Conservation (phyloP, 108 stramenopile species). For the Fistulifera solaris region DNA sequence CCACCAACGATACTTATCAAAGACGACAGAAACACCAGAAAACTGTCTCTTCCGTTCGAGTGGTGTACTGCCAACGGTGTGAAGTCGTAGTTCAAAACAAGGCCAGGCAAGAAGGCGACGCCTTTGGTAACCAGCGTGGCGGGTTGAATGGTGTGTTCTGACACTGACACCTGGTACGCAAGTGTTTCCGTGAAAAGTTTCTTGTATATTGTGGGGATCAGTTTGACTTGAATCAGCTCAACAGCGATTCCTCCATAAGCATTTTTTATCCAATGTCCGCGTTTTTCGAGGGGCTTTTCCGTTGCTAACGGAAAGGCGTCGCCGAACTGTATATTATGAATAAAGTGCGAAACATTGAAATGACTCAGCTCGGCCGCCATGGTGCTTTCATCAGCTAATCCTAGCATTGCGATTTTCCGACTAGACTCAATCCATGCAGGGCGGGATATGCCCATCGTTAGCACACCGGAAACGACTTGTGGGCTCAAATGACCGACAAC, state of each 20-base stretch:
- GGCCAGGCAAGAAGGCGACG: constrained; percentile 50
- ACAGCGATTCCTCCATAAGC: constrained; percentile 55
- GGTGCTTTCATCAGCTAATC: not conserved
- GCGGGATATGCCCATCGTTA: constrained; percentile 22
- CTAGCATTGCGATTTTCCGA: not conserved
- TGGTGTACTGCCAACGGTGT: constrained; percentile 72
- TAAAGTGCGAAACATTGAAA: constrained; percentile 52
- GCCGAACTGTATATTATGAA: constrained; percentile 70
- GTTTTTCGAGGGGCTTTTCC: constrained; percentile 44
- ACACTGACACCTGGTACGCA: constrained; percentile 53
- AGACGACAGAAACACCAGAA: constrained; percentile 67
- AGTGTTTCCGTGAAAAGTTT: constrained; percentile 27
- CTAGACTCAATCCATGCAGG: constrained; percentile 24
- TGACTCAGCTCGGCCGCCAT: constrained; percentile 17
- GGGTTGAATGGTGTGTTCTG: constrained; percentile 57
- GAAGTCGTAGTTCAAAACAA: constrained; percentile 66
- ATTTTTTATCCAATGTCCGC: constrained; percentile 50
- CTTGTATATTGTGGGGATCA: constrained; percentile 62
- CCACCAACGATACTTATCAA: constrained; percentile 77
- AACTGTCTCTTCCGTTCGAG: constrained; percentile 53
- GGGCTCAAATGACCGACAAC: constrained; percentile 22
- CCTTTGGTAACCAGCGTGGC: constrained; percentile 49
- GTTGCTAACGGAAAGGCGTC: constrained; percentile 37
- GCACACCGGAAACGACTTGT: constrained; percentile 32
- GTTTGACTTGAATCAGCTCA: constrained; percentile 49